Evolutionary conservation across 495 filamentous ascomycete species (phyloP).

Genomic region (Chaetomium cochliodes): DNA sequence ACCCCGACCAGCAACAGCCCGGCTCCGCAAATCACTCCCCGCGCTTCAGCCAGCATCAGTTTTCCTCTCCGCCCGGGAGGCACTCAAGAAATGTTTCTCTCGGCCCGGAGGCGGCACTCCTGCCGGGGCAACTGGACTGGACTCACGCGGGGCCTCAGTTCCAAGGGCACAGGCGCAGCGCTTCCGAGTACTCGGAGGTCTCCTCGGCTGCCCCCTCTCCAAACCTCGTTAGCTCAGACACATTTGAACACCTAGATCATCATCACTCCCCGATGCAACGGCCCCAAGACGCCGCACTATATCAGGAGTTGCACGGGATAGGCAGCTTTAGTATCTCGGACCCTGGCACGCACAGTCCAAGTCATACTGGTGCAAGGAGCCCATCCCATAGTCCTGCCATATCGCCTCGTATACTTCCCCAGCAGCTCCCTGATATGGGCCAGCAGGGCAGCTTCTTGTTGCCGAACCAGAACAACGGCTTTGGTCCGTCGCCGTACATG

Average conservation of each 20-base stretch:
- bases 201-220: conserved; percentile 82
- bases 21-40: conserved; percentile 58
- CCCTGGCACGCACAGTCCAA: conserved; percentile 54
- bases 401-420: conserved; percentile 77
- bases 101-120: conserved; percentile 72
- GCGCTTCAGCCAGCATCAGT: conserved; percentile 56
- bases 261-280: conserved; percentile 77
- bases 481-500: conserved; percentile 55
- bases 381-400: conserved; percentile 82
- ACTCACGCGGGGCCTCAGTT: conserved; percentile 64
- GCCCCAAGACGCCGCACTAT: conserved; percentile 68
- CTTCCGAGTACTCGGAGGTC: conserved; percentile 86
- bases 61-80: conserved; percentile 50
- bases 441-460: conserved; percentile 55
- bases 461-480: conserved; percentile 48
- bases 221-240: conserved; percentile 72
- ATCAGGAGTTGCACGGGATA: conserved; percentile 74
- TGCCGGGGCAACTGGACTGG: conserved; percentile 69
- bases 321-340: conserved; percentile 82
- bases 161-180: conserved; percentile 72
- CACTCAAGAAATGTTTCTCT: conserved; percentile 81
- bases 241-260: conserved; percentile 70
- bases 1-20: conserved; percentile 56
- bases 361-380: conserved; percentile 61
- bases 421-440: conserved; percentile 57